Conservation (phyloP, 2,329 filamentous ascomycete species). For the Curvularia lunata region DNA sequence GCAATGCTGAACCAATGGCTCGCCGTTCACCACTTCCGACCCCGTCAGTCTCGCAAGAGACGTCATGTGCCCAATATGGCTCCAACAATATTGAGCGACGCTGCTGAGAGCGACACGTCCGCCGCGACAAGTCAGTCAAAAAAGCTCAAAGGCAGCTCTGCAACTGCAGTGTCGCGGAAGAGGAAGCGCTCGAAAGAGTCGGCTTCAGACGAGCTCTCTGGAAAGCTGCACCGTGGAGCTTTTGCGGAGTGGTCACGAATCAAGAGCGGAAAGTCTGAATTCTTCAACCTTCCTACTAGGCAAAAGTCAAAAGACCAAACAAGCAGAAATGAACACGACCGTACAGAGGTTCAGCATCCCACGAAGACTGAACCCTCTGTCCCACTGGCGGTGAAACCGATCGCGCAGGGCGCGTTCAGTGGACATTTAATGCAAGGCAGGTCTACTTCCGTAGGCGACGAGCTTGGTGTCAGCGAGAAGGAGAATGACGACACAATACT, state of each 20-base stretch:
- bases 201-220: background rate
- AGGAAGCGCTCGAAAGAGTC: conserved; percentile 24
- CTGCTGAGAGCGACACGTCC: background rate
- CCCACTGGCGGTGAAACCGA: conserved; percentile 18
- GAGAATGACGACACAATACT: conserved; percentile 48
- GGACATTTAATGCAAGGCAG: background rate
- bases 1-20: conserved; percentile 77
- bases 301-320: conserved; percentile 6
- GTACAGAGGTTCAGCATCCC: background rate
- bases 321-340: background rate
- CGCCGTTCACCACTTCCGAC: conserved; percentile 71
- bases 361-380: background rate
- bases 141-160: background rate
- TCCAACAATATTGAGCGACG: background rate
- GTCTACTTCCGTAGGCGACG: background rate
- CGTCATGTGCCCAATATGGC: conserved; percentile 8
- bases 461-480: background rate
- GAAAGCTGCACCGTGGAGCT: conserved; percentile 15
- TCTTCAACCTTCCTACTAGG: conserved; percentile 37
- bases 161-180: conserved; percentile 19
- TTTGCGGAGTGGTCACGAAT: conserved; percentile 54
- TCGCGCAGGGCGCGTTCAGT: conserved; percentile 22
- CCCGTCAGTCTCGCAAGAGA: conserved; percentile 47
- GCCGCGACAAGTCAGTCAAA: background rate
- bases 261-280: conserved; percentile 49